phyloP scores from a whole-genome alignment of 106 monocot species.

The Dactylorhiza incarnata region DNA sequence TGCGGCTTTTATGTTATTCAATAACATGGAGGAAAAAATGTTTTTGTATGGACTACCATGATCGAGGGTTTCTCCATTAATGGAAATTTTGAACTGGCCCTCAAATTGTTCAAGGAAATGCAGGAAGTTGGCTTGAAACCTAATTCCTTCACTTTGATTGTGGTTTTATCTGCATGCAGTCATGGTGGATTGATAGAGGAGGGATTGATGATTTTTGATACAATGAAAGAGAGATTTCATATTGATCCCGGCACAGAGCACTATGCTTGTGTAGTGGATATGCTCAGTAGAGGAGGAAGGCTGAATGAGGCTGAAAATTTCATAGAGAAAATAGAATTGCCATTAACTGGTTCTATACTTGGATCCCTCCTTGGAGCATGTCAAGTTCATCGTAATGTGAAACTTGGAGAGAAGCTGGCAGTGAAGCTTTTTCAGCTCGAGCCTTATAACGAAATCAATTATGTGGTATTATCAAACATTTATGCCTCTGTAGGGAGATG shows the following conservation, averaged over 20 bases:
- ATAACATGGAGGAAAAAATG: slow-evolving; percentile 14
- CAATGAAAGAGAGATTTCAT: slow-evolving; percentile 30
- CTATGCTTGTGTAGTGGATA: slow-evolving; percentile 40
- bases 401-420: slow-evolving; percentile 36
- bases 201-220: slow-evolving; percentile 26
- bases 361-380: slow-evolving; percentile 53
- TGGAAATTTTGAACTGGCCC: slow-evolving; percentile 18
- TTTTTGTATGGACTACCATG: slow-evolving; percentile 46
- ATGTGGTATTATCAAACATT: slow-evolving; percentile 40
- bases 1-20: slow-evolving; percentile 27
- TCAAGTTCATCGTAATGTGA: slow-evolving; percentile 34
- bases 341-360: slow-evolving; percentile 19
- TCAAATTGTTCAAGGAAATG: slow-evolving; percentile 29
- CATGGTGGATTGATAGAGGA: slow-evolving; percentile 40
- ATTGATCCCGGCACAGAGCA: slow-evolving; percentile 26
- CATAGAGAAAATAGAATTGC: slow-evolving; percentile 26
- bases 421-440: slow-evolving; percentile 31
- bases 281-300: slow-evolving; percentile 41
- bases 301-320: slow-evolving; percentile 31
- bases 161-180: slow-evolving; percentile 38
- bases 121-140: slow-evolving; percentile 22
- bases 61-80: slow-evolving; percentile 39
- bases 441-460: slow-evolving; percentile 30
- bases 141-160: slow-evolving; percentile 37
- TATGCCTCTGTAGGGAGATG: slow-evolving; percentile 34